Base-by-base conservation (phyloP, 1,284 basidiomycete species). In the Cronartium ribicola region DNA sequence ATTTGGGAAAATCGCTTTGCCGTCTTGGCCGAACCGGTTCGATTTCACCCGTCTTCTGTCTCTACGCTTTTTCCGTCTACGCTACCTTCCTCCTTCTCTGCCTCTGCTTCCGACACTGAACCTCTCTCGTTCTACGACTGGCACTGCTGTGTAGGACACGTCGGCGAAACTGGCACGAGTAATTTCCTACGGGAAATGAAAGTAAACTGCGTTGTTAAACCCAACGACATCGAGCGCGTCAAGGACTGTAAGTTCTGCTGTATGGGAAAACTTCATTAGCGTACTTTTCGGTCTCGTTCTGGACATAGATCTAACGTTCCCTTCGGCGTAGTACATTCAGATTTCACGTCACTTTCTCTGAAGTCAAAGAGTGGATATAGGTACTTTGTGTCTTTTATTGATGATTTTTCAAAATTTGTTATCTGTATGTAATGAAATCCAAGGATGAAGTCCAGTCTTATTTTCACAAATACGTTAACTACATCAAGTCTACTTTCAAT, bases 391-490 rank as follows among this genome's bases (percentile, higher is more conserved):
- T 60, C 67, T 2, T 68, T 68, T n/a, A 46, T 68, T 3, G 57
- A 68, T 41, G 57, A 68, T 41, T 68, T 13, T 61, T 68, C 67
- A n/a, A 68, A 68, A 44, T 68, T 3, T 36, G 17, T 44, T 36
- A 36, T 37, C 1, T 10, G 57, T 68, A 59, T 36, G 51, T 40
- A 1, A 68, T 68, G 67, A 61, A 61, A 43, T 46, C n/a, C 29
- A 68, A 68, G 17, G 41, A 41, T 46, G 13, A 68, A 29, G 51
- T 57, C 0, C 59, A 59, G 41, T 11, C 37, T n/a, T 75, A 81
- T 8, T 81, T 84, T 75, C 77, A 79, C 63, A 51, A 75, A 2
- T 84, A 79, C 77, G 17, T 55, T 10, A 55, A 55, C 11, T 10
- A 11, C 5, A 10, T 55, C 3, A 51, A 51, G 20, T 3, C 4